Evolutionary conservation across 1,284 basidiomycete genomes (phyloP), one percentile per base, ranked within the genome.

Genomic region (Athelia sp.): DNA sequence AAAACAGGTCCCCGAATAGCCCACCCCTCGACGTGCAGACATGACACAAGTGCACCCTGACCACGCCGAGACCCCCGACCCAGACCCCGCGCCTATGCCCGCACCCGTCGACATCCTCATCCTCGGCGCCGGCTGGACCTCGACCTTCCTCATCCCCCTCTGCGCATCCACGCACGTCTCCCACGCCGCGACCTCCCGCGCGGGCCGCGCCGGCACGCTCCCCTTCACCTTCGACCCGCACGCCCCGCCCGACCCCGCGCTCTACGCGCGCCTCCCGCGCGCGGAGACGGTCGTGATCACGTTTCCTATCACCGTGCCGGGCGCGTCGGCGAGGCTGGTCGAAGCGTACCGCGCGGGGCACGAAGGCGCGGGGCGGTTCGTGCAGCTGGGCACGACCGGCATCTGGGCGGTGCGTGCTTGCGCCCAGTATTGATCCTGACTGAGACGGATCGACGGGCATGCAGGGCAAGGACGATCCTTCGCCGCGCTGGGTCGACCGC

Each of bases 81-180:
- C 34, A 46, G n/a, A n/a, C n/a, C n/a, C n/a, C n/a, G n/a, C n/a
- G n/a, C n/a, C 40, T 43, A 55, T 55, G 47, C 34, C 17, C 31
- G 29, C 47, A 31, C 42, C 42, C 24, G 72, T 83, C 45, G 79
- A 84, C 50, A 62, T 85, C 35, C 75, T 86, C 36, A 77, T 85
- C 47, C 74, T 88, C 21, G 84, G 83, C 40, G 78, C 80, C n/a
- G 82, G 82, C 34, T 88, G 84, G 84, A 82, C 81, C 1, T 79
- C 74, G 1, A 72, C 70, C 11, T 87, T 86, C 63, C 70, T 87
- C 43, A 70, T 80, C 36, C 77, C 82, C 0, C 76, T 82, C 15
- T 78, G 80, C 59, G 31, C 59, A 8, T 53, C 66, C 14, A 64
- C 66, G 19, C 52, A 63, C 15, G 54, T 85, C 50, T 68, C 70